Base-by-base conservation (phyloP, 192 early-diverging fungal genomes). In the Rhizophlyctis rosea region DNA sequence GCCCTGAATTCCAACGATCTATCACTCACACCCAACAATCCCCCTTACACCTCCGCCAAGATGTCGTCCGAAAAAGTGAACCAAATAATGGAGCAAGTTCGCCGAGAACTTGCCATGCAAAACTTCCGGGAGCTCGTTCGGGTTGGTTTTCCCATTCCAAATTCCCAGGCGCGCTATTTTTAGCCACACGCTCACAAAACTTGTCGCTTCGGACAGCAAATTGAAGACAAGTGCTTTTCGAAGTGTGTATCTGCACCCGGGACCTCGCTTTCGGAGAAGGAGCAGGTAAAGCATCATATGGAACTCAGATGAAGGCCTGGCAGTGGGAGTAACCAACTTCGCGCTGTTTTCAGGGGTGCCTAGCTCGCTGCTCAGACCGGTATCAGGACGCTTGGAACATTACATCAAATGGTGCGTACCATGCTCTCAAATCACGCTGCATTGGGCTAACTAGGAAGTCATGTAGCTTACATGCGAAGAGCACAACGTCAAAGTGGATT, bases 351-450 rank as follows among this genome's bases (percentile, higher is more conserved):
- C 55, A 88, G 80, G 76, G 77, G 24, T 90, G 88, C 67, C 59
- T 93, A 32, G 78, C 83, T 4, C 86, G 88, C 74, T 95, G 93
- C 77, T 85, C 88, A 76, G 87, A 92, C 71, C 85, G 88, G 61
- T 95, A 91, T 77, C 86, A 93, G 82, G 89, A 91, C 34, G 82
- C 88, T 53, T 95, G 91, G 90, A 91, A 92, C 69, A 70, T 86
- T 14, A 84, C 91, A 13, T 88, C 90, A 31, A 81, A 85, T 34
- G 74, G n/a, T n/a, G n/a, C n/a, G n/a, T n/a, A n/a, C n/a, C n/a
- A n/a, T n/a, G n/a, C n/a, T n/a, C n/a, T n/a, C n/a, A n/a, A n/a
- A n/a, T n/a, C n/a, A n/a, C n/a, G n/a, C n/a, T n/a, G n/a, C n/a
- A n/a, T n/a, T n/a, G n/a, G n/a, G n/a, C n/a, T n/a, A n/a, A n/a